Percentiles rank a stretch among this genome's conserved stretches.
Conservation (phyloP, 352 stramenopile species). For the Phytophthora pluvialis region DNA sequence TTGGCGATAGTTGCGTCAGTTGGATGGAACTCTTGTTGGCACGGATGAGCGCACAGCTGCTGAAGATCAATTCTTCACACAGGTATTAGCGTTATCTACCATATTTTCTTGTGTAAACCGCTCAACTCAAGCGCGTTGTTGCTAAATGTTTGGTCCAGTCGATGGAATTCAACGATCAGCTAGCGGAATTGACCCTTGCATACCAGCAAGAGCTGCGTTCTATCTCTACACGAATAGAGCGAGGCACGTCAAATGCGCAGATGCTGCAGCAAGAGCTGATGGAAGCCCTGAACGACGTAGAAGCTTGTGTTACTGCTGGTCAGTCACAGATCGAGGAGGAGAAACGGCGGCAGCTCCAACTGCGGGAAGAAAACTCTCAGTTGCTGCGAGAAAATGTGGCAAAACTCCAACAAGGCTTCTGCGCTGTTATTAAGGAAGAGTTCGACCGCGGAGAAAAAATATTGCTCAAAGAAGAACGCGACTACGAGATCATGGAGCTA, state of each 20-base stretch:
- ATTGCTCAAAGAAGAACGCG: slow-evolving; percentile 38
- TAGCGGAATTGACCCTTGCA: slow-evolving; percentile 56
- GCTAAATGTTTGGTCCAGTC: slow-evolving; percentile 24
- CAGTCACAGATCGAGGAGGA: slow-evolving; percentile 55
- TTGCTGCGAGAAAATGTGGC: slow-evolving; percentile 47
- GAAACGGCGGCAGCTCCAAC: slow-evolving; percentile 45
- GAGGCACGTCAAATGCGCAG: slow-evolving; percentile 51
- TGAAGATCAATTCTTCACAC: slow-evolving; percentile 56
- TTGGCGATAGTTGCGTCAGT: slow-evolving; percentile 37
- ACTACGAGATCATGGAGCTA: slow-evolving; percentile 56
- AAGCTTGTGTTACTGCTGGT: slow-evolving; percentile 49
- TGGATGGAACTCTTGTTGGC: slow-evolving; percentile 60
- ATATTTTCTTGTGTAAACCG: neutral
- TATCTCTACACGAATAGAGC: slow-evolving; percentile 50
- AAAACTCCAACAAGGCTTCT: slow-evolving; percentile 39
- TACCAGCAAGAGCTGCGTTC: slow-evolving; percentile 66
- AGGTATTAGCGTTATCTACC: slow-evolving; percentile 23
- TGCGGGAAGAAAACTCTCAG: slow-evolving; percentile 49
- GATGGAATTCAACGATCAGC: slow-evolving; percentile 70
- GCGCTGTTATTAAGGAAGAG: slow-evolving; percentile 23
- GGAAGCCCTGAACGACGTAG: slow-evolving; percentile 61
- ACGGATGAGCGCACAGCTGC: slow-evolving; percentile 44
- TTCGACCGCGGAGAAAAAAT: slow-evolving; percentile 28
- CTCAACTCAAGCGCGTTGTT: neutral
- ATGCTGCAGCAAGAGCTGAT: slow-evolving; percentile 75